A percentile compares a stretch with the other conserved stretches of the same genome.
phyloP scores from a whole-genome alignment of 768 basidiomycete species.

The Russula sp. region DNA sequence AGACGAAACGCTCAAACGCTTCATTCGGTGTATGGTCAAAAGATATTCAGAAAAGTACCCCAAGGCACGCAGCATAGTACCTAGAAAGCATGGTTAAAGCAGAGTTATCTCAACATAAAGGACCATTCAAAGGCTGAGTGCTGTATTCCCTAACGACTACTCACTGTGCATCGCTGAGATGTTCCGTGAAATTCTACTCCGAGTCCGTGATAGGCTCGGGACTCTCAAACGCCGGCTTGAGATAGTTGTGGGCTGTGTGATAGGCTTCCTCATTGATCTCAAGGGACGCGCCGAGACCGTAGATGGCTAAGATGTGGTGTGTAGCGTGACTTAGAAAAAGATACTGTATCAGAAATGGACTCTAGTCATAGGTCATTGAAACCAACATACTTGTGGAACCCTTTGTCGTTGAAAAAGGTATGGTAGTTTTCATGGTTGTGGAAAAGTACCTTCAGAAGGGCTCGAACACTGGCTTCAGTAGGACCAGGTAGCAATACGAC shows the following conservation, averaged over 20 bases:
- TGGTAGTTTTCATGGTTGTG: slow-evolving; percentile 50
- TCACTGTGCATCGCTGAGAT: slow-evolving; percentile 53
- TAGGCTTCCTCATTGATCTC: slow-evolving; percentile 38
- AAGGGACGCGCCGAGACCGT: slow-evolving; percentile 49
- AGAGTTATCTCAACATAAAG: background rate
- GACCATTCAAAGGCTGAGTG: background rate
- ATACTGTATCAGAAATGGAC: background rate
- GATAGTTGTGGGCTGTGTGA: slow-evolving; percentile 36
- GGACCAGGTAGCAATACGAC: slow-evolving; percentile 9
- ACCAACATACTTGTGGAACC: slow-evolving; percentile 31
- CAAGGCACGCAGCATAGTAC: slow-evolving; percentile 52
- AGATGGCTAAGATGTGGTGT: slow-evolving; percentile 54
- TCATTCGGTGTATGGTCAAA: slow-evolving; percentile 38
- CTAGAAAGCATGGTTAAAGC: slow-evolving; percentile 30
- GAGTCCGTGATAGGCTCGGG: slow-evolving; percentile 38
- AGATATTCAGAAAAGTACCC: slow-evolving; percentile 44
- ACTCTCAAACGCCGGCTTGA: slow-evolving; percentile 37
- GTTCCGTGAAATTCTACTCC: slow-evolving; percentile 43
- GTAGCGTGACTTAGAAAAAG: slow-evolving; percentile 42
- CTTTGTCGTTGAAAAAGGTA: slow-evolving; percentile 44
- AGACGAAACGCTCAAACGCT: slow-evolving; percentile 57
- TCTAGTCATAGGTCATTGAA: background rate
- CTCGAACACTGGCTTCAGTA: background rate
- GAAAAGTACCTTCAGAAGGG: slow-evolving; percentile 31
- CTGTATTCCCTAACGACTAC: slow-evolving; percentile 16